phyloP scores from a whole-genome alignment of 2,329 filamentous ascomycete species.

The Davidsoniella neocaledoniae region DNA sequence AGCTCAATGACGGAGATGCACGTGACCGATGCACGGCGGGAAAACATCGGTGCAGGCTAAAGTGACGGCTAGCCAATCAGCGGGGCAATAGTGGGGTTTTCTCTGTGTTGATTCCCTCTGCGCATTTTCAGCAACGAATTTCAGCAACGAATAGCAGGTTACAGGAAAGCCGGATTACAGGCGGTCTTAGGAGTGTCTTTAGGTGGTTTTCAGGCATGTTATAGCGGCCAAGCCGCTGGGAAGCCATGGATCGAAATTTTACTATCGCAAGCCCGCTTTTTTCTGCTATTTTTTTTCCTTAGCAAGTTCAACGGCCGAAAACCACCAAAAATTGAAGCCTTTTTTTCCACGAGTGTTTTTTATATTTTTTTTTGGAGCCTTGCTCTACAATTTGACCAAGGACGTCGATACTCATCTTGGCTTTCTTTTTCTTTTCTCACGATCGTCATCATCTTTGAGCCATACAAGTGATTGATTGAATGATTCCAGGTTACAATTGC shows the following conservation, averaged over 20 bases:
- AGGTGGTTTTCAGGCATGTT: too few relatives aligned
- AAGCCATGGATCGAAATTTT: neutral
- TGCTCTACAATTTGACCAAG: neutral
- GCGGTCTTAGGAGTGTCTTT: too few relatives aligned
- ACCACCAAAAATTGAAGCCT: neutral
- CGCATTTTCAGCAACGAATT: too few relatives aligned
- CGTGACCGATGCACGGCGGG: neutral
- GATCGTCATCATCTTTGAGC: neutral
- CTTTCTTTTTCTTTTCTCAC: neutral
- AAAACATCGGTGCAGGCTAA: neutral
- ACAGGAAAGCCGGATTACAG: too few relatives aligned
- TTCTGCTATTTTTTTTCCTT: neutral
- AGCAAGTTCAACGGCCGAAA: neutral
- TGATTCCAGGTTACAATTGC: too few relatives aligned
- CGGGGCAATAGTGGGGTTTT: too few relatives aligned
- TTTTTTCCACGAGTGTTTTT: neutral
- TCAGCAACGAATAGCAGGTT: too few relatives aligned
- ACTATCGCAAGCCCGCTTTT: constrained; percentile 1
- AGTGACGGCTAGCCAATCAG: neutral
- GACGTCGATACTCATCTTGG: neutral
- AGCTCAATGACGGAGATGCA: neutral
- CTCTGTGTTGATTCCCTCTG: too few relatives aligned
- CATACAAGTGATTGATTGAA: neutral
- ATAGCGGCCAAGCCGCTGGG: neutral
- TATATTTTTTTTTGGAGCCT: neutral